Evolutionary conservation across 208 protist genomes (phyloP), one percentile per base, ranked within the genome.

Genomic region (Porcisia hertigi): DNA sequence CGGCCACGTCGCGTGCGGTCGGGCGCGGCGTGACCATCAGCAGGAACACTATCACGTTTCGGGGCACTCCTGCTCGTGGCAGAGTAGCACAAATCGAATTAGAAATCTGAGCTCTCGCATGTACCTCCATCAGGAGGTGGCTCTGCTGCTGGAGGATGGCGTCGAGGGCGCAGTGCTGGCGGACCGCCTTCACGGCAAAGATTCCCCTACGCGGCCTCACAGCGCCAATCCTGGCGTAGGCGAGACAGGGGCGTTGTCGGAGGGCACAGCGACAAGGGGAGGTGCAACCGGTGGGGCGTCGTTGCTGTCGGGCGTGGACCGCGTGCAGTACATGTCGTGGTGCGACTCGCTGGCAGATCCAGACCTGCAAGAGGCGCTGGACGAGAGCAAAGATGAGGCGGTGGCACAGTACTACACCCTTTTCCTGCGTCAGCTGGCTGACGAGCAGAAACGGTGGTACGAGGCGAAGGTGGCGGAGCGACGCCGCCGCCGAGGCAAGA

Each of bases 71-170:
- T 92, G 87, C 71, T 75, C 89, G 54, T 82, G 91, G 80, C 89
- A 97, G 86, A 86, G 83, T 74, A 84, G 72, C 69, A 92, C 90
- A 0, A 87, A 80, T 30, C 90, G 93, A 7, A 89, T 97, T 41
- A 92, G 88, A 79, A 91, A 92, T 76, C 57, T 88, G 62, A 60
- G 73, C 54, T 81, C 84, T 12, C 86, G 86, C 52, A 88, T 86
- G 69, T 97, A 95, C 69, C 72, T 97, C 0, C 89, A 95, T 62
- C 93, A 94, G 69, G 85, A 93, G 73, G 82, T 94, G 49, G 89
- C 89, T n/a, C 83, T 92, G 41, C 81, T 89, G 52, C 80, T 94
- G 23, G 72, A 87, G 18, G 81, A 73, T 8, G 63, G 62, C 45
- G 41, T 23, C 53, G 54, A 57, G 14, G 63, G 23, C 34, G 72